A percentile compares a stretch with the other conserved stretches of the same genome.
phyloP scores from a whole-genome alignment of 2,329 filamentous ascomycete genomes.

The Ophiognomonia clavigignenti-juglandacearum region DNA sequence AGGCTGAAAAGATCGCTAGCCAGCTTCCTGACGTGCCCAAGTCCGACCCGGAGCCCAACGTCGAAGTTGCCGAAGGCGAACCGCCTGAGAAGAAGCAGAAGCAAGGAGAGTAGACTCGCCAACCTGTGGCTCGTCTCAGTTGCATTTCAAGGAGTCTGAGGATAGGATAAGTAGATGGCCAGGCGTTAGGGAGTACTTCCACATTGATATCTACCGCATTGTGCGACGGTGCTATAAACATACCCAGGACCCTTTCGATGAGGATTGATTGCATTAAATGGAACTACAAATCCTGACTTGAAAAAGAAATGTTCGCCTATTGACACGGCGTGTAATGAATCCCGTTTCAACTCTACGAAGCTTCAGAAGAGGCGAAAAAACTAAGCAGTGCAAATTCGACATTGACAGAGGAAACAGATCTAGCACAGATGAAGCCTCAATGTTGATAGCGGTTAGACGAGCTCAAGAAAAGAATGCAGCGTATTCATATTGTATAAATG shows the following conservation, averaged over 20 bases:
- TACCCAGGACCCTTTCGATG: too few species aligned
- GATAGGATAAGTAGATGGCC: neutral
- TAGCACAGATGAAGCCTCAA: too few species aligned
- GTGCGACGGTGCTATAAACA: too few species aligned
- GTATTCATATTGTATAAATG: too few species aligned
- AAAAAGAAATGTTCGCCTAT: too few species aligned
- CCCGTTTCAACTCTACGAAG: too few species aligned
- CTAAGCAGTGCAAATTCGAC: neutral
- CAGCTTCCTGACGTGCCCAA: slow-evolving; percentile 25
- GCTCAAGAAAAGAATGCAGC: too few species aligned
- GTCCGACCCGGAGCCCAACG: slow-evolving; percentile 23
- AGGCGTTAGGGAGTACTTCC: slow-evolving; percentile 3
- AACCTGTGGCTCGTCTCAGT: neutral
- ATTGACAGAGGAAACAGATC: neutral
- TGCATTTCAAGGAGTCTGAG: slow-evolving; percentile 10
- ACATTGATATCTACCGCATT: neutral
- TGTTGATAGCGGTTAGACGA: too few species aligned
- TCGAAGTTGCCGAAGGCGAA: slow-evolving; percentile 20
- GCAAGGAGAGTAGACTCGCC: slow-evolving; percentile 4
- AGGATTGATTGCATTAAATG: too few species aligned
- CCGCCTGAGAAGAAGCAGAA: slow-evolving; percentile 24
- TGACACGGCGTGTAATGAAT: too few species aligned
- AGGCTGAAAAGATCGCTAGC: slow-evolving; percentile 22
- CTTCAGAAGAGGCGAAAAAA: neutral
- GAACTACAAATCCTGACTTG: too few species aligned